Base-by-base conservation (phyloP, 2,329 filamentous ascomycete genomes). In the Botrytis pseudocinerea region DNA sequence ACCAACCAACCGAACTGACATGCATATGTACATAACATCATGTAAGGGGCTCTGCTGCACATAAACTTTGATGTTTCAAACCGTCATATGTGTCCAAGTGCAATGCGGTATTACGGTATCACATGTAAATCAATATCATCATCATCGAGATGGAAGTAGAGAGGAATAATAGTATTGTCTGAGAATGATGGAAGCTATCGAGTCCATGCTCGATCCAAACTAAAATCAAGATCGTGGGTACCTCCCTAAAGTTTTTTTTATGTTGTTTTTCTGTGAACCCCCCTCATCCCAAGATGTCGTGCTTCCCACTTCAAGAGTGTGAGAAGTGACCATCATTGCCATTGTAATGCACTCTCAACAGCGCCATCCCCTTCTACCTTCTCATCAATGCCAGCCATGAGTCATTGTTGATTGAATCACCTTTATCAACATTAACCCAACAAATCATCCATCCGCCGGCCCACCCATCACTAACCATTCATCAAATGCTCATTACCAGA, bases 321-420 rank as follows among this genome's bases (percentile, higher is more conserved):
- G 73, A 76, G 57, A 71, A 77, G 76, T 77, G 73, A 78, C 76
- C 78, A 76, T 78, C 73, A 72, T 78, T 78, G 70, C 63, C 76
- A 71, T 66, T 65, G 61, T 70, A 64, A 63, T 70, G 60, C 75
- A 74, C 64, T 72, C 61, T 51, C 74, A 75, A 75, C 66, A 73
- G 74, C 62, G 75, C 51, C 73, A 66, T 75, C 72, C 57, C 65
- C 35, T 66, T 48, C 72, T 69, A 74, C 74, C 76, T 73, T 74
- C 62, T 71, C 73, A 70, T 69, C 76, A 65, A 69, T 65, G 46
- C 44, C n/a, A 12, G 48, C 48, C 35, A 25, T 42, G 48, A 57
- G 35, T 38, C 35, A 28, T 57, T 32, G 9, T 68, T 42, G 46
- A n/a, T 57, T 40, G n/a, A 77, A 73, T 73, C 73, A 69, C 46